Percentiles rank a stretch among this genome's conserved stretches.
Conservation (phyloP, 108 stramenopile genomes). For the Cyclotella kingstonii region DNA sequence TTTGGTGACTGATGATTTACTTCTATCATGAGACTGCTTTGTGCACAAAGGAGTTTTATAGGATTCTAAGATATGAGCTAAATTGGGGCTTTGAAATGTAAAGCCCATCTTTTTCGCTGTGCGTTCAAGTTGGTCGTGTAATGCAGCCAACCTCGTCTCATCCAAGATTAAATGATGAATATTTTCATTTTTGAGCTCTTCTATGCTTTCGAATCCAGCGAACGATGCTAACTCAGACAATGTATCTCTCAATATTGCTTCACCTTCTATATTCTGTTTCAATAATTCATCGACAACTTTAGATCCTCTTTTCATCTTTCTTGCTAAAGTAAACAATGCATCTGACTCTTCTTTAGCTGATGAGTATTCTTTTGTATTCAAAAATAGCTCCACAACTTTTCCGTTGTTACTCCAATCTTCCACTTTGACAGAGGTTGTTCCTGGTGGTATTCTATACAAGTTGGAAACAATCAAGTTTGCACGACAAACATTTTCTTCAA, state of each 20-base stretch:
- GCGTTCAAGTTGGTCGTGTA: slow-evolving; percentile 62
- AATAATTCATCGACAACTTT: slow-evolving; percentile 62
- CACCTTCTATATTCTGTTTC: slow-evolving; percentile 45
- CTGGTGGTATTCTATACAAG: slow-evolving; percentile 56
- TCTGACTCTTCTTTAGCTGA: slow-evolving; percentile 79
- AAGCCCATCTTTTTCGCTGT: slow-evolving; percentile 62
- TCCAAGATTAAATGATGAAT: slow-evolving; percentile 26
- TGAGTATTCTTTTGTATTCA: slow-evolving; percentile 55
- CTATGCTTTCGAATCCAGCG: no score
- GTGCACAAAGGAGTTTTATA: no score
- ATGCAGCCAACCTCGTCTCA: slow-evolving; percentile 53
- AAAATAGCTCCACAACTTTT: slow-evolving; percentile 48
- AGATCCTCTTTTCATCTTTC: slow-evolving; percentile 82
- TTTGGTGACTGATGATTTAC: slow-evolving; percentile 4
- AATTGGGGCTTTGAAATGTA: slow-evolving; percentile 31
- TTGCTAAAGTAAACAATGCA: slow-evolving; percentile 71
- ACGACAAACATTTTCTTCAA: slow-evolving; percentile 61
- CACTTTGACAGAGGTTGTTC: slow-evolving; percentile 55
- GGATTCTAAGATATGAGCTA: no score
- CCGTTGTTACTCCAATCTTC: slow-evolving; percentile 87
- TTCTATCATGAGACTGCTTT: slow-evolving; percentile 19
- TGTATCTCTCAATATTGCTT: slow-evolving; percentile 47
- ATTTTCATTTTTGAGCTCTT: neutral
- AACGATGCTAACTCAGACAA: slow-evolving; percentile 53
- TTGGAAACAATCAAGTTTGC: slow-evolving; percentile 80